Evolutionary conservation across 306 rosid species (phyloP).

Genomic region (Ziziphus jujuba): DNA sequence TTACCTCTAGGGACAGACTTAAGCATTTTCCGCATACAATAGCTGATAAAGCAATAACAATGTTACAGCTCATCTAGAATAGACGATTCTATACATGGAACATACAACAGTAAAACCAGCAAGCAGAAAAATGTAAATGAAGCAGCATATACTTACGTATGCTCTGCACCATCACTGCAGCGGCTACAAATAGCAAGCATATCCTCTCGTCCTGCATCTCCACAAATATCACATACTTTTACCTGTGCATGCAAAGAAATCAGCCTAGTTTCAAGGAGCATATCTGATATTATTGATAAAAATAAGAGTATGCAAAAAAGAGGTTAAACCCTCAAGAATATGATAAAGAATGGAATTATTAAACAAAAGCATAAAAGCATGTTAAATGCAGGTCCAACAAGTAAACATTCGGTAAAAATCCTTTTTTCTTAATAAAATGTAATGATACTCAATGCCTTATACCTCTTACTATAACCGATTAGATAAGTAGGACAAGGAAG

Average conservation of each 20-base stretch:
- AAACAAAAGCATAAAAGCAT: too few species aligned
- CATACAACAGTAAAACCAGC: constrained; percentile 20
- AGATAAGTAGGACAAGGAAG: too few species aligned
- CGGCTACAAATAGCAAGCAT: constrained; percentile 83
- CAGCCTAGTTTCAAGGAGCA: neutral
- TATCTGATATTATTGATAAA: neutral
- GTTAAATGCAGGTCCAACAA: too few species aligned
- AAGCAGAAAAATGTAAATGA: constrained; percentile 11
- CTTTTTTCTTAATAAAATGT: too few species aligned
- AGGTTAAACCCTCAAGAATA: constrained; percentile 1
- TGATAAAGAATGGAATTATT: neutral
- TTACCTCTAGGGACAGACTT: constrained; percentile 70
- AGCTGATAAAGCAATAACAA: constrained; percentile 49
- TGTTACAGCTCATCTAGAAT: constrained; percentile 18
- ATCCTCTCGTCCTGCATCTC: constrained; percentile 93
- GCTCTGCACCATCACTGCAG: constrained; percentile 98
- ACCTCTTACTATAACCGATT: neutral
- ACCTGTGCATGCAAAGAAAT: constrained; percentile 49
- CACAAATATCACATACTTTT: constrained; percentile 95
- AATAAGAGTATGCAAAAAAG: neutral
- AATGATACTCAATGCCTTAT: too few species aligned
- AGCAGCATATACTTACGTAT: constrained; percentile 60
- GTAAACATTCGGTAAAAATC: too few species aligned
- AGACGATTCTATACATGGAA: constrained; percentile 10
- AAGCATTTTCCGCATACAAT: constrained; percentile 91